Evolutionary conservation across 495 filamentous ascomycete species (phyloP), one percentile per base, ranked within the genome.

Genomic region (Annulohypoxylon moriforme): DNA sequence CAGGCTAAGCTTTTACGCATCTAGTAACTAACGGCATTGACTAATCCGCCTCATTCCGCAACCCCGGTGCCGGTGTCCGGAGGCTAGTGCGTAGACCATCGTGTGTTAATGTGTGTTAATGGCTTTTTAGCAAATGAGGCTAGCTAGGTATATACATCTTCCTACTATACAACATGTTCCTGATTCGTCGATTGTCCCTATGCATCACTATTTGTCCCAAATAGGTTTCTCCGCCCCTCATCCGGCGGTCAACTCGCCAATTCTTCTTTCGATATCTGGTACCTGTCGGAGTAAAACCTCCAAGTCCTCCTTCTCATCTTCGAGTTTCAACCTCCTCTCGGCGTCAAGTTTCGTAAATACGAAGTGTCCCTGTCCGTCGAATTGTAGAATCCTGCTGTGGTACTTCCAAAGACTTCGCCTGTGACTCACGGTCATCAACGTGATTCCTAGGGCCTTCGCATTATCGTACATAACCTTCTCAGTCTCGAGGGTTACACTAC

Each of bases 381-480:
- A 99, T 78, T 98, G 96, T 76, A 99, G 79, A 61, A 98, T 97
- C 77, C 89, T 91, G 68, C 86, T 90, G 79, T 99, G 96, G 76
- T 98, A 98, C 78, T 95, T 93, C 96, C 96, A 99, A 71, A 99
- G 78, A 83, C 93, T 97, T 24, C 94, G 82, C 0, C 96, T 83
- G 79, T 99, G 96, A 61, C 89, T 92, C 2, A 99, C 96, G 0
- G 96, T 99, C 92, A 99, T 98, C 44, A 99, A 82, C 2, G 96
- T 98, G 72, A 96, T 95, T 4, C 93, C 94, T 22, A 97, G 81
- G 36, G 85, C 83, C 86, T 99, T 99, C 52, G 96, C 96, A 18
- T 91, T 95, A 63, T 97, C 94, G 80, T 99, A 99, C 94, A 99
- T 97, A 75, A 93, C 85, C 74, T 93, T 92, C 77, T 99, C 96